Evolutionary conservation across 2,329 filamentous ascomycete species (phyloP).

Genomic region (Colletotrichum sp.): DNA sequence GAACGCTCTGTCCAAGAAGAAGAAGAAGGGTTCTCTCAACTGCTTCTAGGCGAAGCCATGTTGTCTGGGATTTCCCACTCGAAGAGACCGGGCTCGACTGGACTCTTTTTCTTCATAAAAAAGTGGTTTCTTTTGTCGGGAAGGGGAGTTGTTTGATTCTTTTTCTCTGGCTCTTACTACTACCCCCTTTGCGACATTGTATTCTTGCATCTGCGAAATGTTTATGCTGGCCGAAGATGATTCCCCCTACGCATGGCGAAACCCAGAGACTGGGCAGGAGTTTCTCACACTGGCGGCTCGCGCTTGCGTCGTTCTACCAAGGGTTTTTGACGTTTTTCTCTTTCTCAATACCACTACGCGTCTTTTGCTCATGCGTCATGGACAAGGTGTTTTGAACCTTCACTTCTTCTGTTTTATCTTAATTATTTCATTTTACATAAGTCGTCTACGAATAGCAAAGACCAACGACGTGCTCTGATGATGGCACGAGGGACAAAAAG

Average conservation of each 20-base stretch:
- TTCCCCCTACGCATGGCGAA: constrained; percentile 22
- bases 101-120: constrained; percentile 26
- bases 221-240: constrained; percentile 18
- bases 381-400: background rate
- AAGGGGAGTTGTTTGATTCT: background rate
- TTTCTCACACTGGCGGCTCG: constrained; percentile 16
- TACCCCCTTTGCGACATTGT: constrained; percentile 13
- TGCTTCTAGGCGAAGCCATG: constrained; percentile 75
- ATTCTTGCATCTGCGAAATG: constrained; percentile 14
- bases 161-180: constrained; percentile 6
- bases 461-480: constrained; percentile 8
- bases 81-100: constrained; percentile 7
- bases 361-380: constrained; percentile 1
- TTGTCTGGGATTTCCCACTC: background rate
- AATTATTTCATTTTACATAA: constrained; percentile 11
- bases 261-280: constrained; percentile 18
- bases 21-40: constrained; percentile 94
- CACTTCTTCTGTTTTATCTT: constrained; percentile 3
- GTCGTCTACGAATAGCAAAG: constrained; percentile 9
- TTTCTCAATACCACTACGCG: constrained; percentile 15
- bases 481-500: constrained; percentile 9
- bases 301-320: constrained; percentile 3
- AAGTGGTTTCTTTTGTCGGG: background rate
- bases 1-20: constrained; percentile 88
- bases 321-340: background rate